A percentile compares a stretch with the other conserved stretches of the same genome.
Conservation (phyloP, 805 yeast genomes). For the Yarrowia keelungensis region DNA sequence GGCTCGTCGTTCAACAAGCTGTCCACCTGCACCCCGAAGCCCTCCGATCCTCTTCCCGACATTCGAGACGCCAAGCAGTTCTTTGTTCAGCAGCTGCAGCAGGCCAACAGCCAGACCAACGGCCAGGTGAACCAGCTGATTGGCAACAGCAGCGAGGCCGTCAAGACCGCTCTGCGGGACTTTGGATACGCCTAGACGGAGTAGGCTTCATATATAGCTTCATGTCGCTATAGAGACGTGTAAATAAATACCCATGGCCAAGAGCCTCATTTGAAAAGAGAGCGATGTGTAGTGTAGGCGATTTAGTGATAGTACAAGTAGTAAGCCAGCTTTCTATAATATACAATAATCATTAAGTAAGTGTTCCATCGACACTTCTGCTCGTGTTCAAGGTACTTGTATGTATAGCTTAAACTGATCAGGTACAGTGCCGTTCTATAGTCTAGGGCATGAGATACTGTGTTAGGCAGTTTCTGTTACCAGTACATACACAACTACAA, state of each 20-base stretch:
- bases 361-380: too few relatives aligned
- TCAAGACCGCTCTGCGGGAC: constrained; percentile 26
- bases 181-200: constrained; percentile 29
- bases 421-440: too few relatives aligned
- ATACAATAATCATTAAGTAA: too few relatives aligned
- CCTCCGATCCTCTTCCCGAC: constrained; percentile 73
- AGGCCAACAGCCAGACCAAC: constrained; percentile 40
- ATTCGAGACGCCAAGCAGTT: constrained; percentile 50
- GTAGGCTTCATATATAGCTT: not conserved
- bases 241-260: constrained; percentile 9
- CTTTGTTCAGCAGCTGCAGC: constrained; percentile 43
- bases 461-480: too few relatives aligned
- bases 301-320: too few relatives aligned
- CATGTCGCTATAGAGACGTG: constrained; percentile 14
- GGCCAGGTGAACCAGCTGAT: constrained; percentile 39
- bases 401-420: too few relatives aligned
- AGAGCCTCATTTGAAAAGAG: not conserved
- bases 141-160: constrained; percentile 16
- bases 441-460: too few relatives aligned
- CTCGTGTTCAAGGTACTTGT: too few relatives aligned
- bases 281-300: too few relatives aligned
- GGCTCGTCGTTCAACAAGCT: constrained; percentile 86
- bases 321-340: too few relatives aligned
- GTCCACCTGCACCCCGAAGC: constrained; percentile 63
- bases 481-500: too few relatives aligned